Base-by-base conservation (phyloP, 1,284 basidiomycete species). In the Ustanciosporium gigantosporum region DNA sequence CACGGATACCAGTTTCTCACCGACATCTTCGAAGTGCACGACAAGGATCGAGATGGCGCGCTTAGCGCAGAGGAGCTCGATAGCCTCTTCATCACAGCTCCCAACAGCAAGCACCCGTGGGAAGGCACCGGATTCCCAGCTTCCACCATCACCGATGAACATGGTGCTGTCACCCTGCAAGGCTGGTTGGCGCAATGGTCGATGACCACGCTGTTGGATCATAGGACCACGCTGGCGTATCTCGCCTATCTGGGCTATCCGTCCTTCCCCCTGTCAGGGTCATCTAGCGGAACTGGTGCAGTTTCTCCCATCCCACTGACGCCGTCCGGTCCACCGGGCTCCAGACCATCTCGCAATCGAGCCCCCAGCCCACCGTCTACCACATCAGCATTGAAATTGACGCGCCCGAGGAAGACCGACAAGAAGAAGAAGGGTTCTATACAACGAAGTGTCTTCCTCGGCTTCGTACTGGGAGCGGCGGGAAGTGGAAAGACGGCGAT, bases 111-210 rank as follows among this genome's bases (percentile, higher is more conserved):
- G 21, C 70, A 77, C 40, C 75, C 75, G 15, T 77, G 73, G 73
- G 53, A 64, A 14, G 65, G 61, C 17, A 55, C 48, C 2, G 60
- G 64, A 36, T 77, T 77, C 52, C 75, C 75, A 11, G 88, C 91
- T 69, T 93, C 88, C 1, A 94, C 91, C 2, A 84, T 93, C 39
- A 88, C 91, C 11, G 89, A 93, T 70, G 92, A 94, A 73, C 82
- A 85, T 32, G 92, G 91, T 8, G 86, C 89, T 9, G 90, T 97
- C 14, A 97, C 94, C 15, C 80, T 98, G 39, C 94, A 97, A 80
- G 91, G 91, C 6, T 98, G 94, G 94, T 82, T 98, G 15, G 94
- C 94, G 20, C 93, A 97, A 77, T 98, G 94, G 94, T 95, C 90
- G 76, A 96, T 97, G 93, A 95, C 92, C 1, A 98, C 94, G 1